Evolutionary conservation across 108 stramenopile genomes (phyloP), one percentile per base, ranked within the genome.

Genomic region (Phaeodactylum tricornutum): DNA sequence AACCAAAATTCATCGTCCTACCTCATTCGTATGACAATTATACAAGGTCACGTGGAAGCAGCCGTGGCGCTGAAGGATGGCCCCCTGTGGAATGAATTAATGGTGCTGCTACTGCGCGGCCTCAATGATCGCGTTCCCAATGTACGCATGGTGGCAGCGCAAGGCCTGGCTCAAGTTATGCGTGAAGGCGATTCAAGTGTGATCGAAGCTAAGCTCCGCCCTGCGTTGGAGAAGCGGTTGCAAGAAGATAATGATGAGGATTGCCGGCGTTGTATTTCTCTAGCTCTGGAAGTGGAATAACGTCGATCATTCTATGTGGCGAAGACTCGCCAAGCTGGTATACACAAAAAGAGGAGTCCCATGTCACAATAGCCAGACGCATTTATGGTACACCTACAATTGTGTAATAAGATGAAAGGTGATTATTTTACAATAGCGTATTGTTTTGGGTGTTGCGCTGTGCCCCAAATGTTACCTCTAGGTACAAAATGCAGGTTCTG

Each of bases 81-180:
- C 14, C 48, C 51, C 4, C 27, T 81, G 34, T 77, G 75, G 67
- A 55, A 74, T 26, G 74, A 75, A 25, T 46, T 70, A 41, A 55
- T 70, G 53, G 67, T 70, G 11, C 43, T 61, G 21, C 59, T 74
- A 29, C 41, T 75, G 42, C 74, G 65, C 34, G 85, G 79, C 31
- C 50, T 92, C 27, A 58, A 59, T 22, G 90, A 92, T 54, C 61
- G 64, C 45, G 90, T 92, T 29, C 62, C 85, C 24, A 92, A 92
- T 69, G 90, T 92, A 32, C 64, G 90, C 8, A 83, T 87, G 81
- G 79, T 85, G 43, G 80, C 90, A 27, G 83, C 85, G 3, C 60
- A 72, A 62, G 85, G 85, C 33, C 43, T 92, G 58, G 29, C 40
- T 16, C 41, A 48, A 43, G 43, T 75, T 20, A 44, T 73, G 0